Base-by-base conservation (phyloP, 805 yeast species). In the Nakazawaea anatomiae region DNA sequence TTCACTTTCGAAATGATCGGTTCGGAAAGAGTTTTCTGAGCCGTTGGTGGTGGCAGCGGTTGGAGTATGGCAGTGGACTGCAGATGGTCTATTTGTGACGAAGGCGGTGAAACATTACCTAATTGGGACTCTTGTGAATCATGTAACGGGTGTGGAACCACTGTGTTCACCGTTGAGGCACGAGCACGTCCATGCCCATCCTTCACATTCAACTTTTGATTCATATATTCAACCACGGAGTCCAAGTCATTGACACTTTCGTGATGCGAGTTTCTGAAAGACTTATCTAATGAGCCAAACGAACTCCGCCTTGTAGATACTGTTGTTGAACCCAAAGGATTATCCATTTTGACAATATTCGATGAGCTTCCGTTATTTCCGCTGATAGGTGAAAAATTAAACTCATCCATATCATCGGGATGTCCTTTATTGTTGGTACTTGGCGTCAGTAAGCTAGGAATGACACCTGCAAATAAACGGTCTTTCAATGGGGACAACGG, bases 381-480 rank as follows among this genome's bases (percentile, higher is more conserved):
- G 53, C 40, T 38, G 18, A 30, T 55, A 49, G 47, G 54, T 56
- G 56, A 62, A 34, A 51, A 63, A n/a, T 55, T 55, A 34, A 66
- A 56, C 14, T 64, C 65, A 35, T 64, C 67, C 5, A 53, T 57
- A 11, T 47, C 52, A n/a, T 43, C 50, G 7, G 43, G 50, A 29
- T 32, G 9, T 9, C 28, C 11, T 34, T 5, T 11, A 8, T 32
- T 32, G 35, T 11, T 32, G 8, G 4, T 8, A 14, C 6, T 30
- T 1, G 49, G 31, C 14, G 46, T 25, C 8, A 5, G 31, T n/a
- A 45, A 5, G n/a, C 30, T n/a, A n/a, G 45, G 32, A 14, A 8
- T 12, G 10, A 11, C 30, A 8, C 25, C 27, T 3, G 47, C 5
- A 12, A 25, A 30, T 28, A 42, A n/a, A 12, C 46, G 50, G 29